Evolutionary conservation across 305 asterid genomes (phyloP).

Genomic region (Stenogyne calaminthoides): DNA sequence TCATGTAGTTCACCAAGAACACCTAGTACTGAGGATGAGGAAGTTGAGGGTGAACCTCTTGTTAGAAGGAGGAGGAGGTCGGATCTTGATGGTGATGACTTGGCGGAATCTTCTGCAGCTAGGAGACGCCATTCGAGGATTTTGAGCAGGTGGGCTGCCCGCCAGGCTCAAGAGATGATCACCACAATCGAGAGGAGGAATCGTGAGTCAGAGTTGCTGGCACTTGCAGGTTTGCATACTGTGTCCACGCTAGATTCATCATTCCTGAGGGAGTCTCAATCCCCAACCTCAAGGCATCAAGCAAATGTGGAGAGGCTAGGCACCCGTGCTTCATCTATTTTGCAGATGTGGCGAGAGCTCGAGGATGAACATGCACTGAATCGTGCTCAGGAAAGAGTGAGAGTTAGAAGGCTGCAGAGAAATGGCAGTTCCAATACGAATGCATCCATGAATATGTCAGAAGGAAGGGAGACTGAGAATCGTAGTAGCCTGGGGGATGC

Average conservation of each 20-base stretch:
- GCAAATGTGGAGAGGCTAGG: conserved; percentile 76
- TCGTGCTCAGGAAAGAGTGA: conserved; percentile 71
- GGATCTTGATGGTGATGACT: conserved; percentile 80
- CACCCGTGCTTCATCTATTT: conserved; percentile 76
- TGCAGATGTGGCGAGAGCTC: conserved; percentile 96
- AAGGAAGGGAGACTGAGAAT: conserved; percentile 54
- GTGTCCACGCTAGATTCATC: conserved; percentile 90
- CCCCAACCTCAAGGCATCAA: conserved; percentile 78
- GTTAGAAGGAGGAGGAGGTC: conserved; percentile 83
- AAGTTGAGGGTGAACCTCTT: conserved; percentile 70
- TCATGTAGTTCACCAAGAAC: conserved; percentile 79
- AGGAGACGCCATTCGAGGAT: conserved; percentile 84
- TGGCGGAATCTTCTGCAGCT: conserved; percentile 89
- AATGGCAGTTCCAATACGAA: conserved; percentile 58
- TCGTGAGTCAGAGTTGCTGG: conserved; percentile 87
- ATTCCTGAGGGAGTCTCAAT: conserved; percentile 81
- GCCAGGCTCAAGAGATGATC: conserved; percentile 91
- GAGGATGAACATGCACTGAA: conserved; percentile 74
- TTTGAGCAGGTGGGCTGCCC: conserved; percentile 88
- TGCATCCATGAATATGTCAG: conserved; percentile 45
- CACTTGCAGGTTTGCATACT: conserved; percentile 85
- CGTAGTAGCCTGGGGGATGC: conserved; percentile 59
- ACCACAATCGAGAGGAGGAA: conserved; percentile 90
- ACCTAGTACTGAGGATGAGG: conserved; percentile 66
- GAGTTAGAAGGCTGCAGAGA: conserved; percentile 74